Conservation (phyloP, 441 rosid genomes). For the Cnidoscolus chayamansa region DNA sequence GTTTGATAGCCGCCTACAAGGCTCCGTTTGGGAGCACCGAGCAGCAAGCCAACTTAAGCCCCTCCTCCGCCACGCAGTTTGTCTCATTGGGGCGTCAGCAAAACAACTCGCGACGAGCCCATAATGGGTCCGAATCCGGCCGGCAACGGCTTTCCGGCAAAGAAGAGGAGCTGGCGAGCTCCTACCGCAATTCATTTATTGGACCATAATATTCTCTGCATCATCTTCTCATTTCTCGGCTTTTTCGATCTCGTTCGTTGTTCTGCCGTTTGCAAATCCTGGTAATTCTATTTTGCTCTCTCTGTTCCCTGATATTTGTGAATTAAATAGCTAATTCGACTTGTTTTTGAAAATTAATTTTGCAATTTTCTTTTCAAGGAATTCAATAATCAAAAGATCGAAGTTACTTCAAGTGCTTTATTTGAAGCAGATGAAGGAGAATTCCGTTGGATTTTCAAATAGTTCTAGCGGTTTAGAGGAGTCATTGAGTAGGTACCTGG, state of each 20-base stretch:
- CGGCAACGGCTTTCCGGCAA: slow-evolving; percentile 34
- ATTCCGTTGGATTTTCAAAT: slow-evolving; percentile 10
- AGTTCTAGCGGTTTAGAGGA: slow-evolving; percentile 31
- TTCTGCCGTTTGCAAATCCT: slow-evolving; percentile 70
- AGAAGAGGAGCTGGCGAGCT: slow-evolving; percentile 36
- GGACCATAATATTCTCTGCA: slow-evolving; percentile 53
- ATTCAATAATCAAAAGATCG: slow-evolving; percentile 41
- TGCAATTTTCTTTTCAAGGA: slow-evolving; percentile 34
- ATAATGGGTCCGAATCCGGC: slow-evolving; percentile 30
- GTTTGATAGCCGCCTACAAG: too few relatives aligned
- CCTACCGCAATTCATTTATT: slow-evolving; percentile 42
- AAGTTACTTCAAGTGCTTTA: slow-evolving; percentile 51
- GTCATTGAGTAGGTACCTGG: slow-evolving; percentile 37
- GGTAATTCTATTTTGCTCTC: slow-evolving; percentile 35
- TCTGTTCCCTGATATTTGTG: neutral
- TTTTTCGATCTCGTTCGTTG: slow-evolving; percentile 73
- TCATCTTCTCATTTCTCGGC: slow-evolving; percentile 65
- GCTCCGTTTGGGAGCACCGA: too few relatives aligned
- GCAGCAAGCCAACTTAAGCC: too few relatives aligned
- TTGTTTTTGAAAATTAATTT: neutral
- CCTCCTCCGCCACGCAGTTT: neutral
- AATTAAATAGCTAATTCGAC: neutral
- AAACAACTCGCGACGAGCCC: neutral
- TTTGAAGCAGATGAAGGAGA: slow-evolving; percentile 33
- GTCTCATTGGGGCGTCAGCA: neutral